phyloP scores from a whole-genome alignment of 2,329 filamentous ascomycete genomes.

The Trichophyton benhamiae region DNA sequence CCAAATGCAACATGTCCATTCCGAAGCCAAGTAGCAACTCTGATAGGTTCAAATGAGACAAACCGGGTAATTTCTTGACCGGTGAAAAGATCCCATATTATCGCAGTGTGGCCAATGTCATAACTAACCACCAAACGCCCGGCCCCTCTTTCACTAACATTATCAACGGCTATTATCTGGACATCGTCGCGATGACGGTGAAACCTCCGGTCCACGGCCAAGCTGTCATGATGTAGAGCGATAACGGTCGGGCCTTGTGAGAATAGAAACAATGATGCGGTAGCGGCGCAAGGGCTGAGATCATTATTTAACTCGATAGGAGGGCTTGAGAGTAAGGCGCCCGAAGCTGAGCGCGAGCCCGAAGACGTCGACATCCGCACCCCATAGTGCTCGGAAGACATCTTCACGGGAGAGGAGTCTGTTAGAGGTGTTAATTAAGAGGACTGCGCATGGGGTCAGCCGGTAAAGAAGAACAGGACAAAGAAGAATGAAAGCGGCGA shows the following conservation, averaged over 20 bases:
- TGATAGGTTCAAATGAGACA: slow-evolving; percentile 75
- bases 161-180: slow-evolving; percentile 75
- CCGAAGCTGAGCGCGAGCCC: slow-evolving; percentile 46
- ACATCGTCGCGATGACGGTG: slow-evolving; percentile 73
- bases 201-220: slow-evolving; percentile 79
- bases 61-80: slow-evolving; percentile 87
- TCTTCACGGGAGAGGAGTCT: not conserved
- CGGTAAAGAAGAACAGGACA: not conserved
- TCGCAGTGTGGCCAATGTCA: slow-evolving; percentile 78
- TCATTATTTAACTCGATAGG: slow-evolving; percentile 31
- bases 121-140: slow-evolving; percentile 86
- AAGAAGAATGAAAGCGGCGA: not conserved
- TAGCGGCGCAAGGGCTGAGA: slow-evolving; percentile 82
- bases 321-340: slow-evolving; percentile 29
- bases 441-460: not conserved
- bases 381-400: slow-evolving; percentile 44
- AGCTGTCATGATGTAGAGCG: slow-evolving; percentile 81
- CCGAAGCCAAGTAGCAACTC: slow-evolving; percentile 83
- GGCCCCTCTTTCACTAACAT: slow-evolving; percentile 71
- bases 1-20: slow-evolving; percentile 96
- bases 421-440: not conserved
- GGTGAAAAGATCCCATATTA: slow-evolving; percentile 92
- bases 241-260: slow-evolving; percentile 70
- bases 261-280: slow-evolving; percentile 81
- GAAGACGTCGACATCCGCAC: slow-evolving; percentile 49